Base-by-base conservation (phyloP, 2,329 filamentous ascomycete species). In the Penicillium concentricum region DNA sequence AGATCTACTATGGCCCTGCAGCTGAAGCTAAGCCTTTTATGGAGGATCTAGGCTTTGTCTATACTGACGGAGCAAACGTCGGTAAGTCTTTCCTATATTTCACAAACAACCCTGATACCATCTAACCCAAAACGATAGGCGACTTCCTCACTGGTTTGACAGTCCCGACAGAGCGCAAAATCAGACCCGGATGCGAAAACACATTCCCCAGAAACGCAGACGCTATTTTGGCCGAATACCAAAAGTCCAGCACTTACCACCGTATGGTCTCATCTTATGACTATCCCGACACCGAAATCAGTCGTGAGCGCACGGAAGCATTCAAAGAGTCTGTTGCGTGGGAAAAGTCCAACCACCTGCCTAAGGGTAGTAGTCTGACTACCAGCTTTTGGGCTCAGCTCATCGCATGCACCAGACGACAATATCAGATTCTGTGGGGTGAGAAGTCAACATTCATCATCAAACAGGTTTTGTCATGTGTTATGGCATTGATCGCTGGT, bases 61-160 rank as follows among this genome's bases (percentile, higher is more conserved):
- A 83, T 62, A 76, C 78, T 0, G 79, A 84, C 7, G 81, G 83
- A 5, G 82, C 85, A 26, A 89, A 87, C 63, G n/a, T 69, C 13
- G 22, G 24, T 54, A 5, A 22, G 42, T 54, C 6, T 15, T 34
- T 30, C 7, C 9, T 41, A 22, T 41, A 16, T 9, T 7, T 9
- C 12, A 12, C 24, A 24, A 28, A 41, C 2, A 28, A 35, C 2
- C 16, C 9, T 24, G 32, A 20, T 13, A 24, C 18, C 15, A 39
- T 34, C 54, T 52, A 47, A 56, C 34, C 22, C 7, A 8, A 6
- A 26, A 22, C 20, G 3, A 78, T 84, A 3, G 84, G 82, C 5
- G 87, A 89, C 64, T 89, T 79, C 70, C 70, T 89, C 16, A 89
- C 86, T 3, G 84, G 84, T 61, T 80, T 86, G n/a, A 86, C 84